Evolutionary conservation across 2,329 filamentous ascomycete genomes (phyloP), one percentile per base, ranked within the genome.

Genomic region (Arthrobotrys pseudoclavata): DNA sequence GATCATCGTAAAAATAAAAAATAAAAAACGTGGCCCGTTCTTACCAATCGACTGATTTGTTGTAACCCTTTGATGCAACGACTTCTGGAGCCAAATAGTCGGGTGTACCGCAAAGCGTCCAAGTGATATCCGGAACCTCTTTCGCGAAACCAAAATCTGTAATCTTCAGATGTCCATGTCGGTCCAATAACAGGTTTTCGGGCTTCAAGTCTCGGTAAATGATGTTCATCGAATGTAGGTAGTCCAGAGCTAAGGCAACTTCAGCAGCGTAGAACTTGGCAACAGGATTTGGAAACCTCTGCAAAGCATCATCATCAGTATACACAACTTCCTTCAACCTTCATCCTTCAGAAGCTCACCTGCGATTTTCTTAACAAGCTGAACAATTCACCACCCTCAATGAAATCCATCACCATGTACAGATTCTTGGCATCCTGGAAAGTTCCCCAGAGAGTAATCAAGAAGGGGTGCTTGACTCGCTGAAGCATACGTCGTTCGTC

Each of bases 381-480:
- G 84, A 99, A 99, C 68, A 99, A 87, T 87, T 99, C 96, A 82
- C 96, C 96, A 81, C 96, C 96, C 85, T 99, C 96, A 67, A 99
- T 95, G 86, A 99, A 99, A 84, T 99, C 96, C 96, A 99, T 99
- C 82, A 99, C 96, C 96, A 99, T 99, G 88, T 99, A 99, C 40
- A 99, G 86, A 83, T 97, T 98, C 85, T 91, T 94, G 62, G 91
- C 89, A 83, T 99, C 96, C 84, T 98, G 95, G 84, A 98, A 99
- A 9, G 96, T 99, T 74, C 96, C 96, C 96, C 96, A 99, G 47
- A 99, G 87, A 1, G 96, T 99, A 83, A 99, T 96, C 79, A 99
- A 87, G 85, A 99, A 99, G 12, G 96, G 94, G 85, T 99, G 95
- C 84, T 97, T 97, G 84, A 98, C 96, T 84, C 97, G 92, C 83